Conservation (phyloP, 208 protist species). For the Spongospora subterranea region DNA sequence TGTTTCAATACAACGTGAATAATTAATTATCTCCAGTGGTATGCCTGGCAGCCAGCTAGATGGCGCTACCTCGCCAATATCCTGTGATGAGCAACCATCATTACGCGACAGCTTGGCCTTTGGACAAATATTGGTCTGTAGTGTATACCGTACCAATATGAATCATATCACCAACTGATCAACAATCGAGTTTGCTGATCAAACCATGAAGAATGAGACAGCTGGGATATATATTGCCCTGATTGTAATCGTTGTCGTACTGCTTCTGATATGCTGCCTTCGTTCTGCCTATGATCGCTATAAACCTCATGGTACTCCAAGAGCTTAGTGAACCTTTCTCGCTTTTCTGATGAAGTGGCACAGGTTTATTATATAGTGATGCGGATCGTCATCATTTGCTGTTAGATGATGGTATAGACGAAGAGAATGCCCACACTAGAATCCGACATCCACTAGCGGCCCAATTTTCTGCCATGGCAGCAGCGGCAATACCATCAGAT, state of each 20-base stretch:
- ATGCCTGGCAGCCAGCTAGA: too few relatives aligned
- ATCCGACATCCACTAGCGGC: background rate
- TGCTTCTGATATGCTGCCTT: background rate
- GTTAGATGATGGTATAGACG: background rate
- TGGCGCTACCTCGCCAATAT: too few relatives aligned
- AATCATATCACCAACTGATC: too few relatives aligned
- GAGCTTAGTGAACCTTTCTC: background rate
- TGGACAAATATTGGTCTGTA: too few relatives aligned
- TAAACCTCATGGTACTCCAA: background rate
- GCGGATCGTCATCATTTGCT: background rate
- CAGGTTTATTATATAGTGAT: background rate
- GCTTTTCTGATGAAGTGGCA: background rate
- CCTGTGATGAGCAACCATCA: too few relatives aligned
- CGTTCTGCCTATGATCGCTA: background rate
- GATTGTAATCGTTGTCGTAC: background rate
- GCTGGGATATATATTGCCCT: background rate
- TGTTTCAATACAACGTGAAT: constrained; percentile 59
- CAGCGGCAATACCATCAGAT: background rate
- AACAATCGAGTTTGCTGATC: too few relatives aligned
- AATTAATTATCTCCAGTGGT: background rate
- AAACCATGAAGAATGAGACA: background rate
- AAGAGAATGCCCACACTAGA: background rate
- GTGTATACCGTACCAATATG: too few relatives aligned
- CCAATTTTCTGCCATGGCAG: background rate
- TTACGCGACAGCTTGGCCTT: too few relatives aligned